Percentiles rank a stretch among this genome's conserved stretches.
Conservation (phyloP, 2,329 filamentous ascomycete species). For the Pseudomassariella vexata region DNA sequence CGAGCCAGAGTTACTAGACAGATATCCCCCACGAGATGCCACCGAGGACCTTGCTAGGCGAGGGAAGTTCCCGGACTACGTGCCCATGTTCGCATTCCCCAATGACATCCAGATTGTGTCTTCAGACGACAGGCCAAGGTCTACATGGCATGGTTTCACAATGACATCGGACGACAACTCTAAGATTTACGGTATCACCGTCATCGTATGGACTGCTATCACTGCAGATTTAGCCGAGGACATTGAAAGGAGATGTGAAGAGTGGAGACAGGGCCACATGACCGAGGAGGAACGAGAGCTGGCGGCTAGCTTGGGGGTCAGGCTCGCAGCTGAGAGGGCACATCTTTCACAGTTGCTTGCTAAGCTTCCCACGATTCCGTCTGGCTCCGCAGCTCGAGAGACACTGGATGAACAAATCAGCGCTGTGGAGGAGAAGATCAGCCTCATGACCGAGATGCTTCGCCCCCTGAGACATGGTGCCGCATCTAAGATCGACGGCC, state of each 20-base stretch:
- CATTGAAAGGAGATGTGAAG: conserved; percentile 75
- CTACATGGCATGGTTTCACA: conserved; percentile 98
- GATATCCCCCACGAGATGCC: conserved; percentile 81
- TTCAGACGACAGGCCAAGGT: conserved; percentile 84
- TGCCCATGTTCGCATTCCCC: conserved; percentile 98
- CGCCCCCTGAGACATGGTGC: conserved; percentile 89
- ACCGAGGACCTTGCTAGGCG: conserved; percentile 74
- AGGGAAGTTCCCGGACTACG: conserved; percentile 90
- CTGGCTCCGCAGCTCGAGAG: conserved; percentile 77
- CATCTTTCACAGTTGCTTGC: conserved; percentile 85
- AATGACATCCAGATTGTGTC: conserved; percentile 97
- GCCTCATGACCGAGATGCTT: conserved; percentile 91
- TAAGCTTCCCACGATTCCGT: conserved; percentile 71
- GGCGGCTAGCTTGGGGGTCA: conserved; percentile 83
- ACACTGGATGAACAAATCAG: conserved; percentile 90
- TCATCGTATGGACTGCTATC: conserved; percentile 89
- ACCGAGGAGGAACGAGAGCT: conserved; percentile 86
- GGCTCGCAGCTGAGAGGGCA: conserved; percentile 80
- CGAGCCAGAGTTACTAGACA: conserved; percentile 91
- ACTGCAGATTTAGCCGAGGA: conserved; percentile 77
- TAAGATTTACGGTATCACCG: conserved; percentile 84
- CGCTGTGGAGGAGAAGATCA: conserved; percentile 93
- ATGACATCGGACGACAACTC: conserved; percentile 94
- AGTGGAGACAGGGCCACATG: conserved; percentile 82
- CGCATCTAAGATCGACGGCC: conserved; percentile 92